A percentile compares a stretch with the other conserved stretches of the same genome.
Conservation (phyloP, 2,329 filamentous ascomycete genomes). For the Pyricularia pennisetigena region DNA sequence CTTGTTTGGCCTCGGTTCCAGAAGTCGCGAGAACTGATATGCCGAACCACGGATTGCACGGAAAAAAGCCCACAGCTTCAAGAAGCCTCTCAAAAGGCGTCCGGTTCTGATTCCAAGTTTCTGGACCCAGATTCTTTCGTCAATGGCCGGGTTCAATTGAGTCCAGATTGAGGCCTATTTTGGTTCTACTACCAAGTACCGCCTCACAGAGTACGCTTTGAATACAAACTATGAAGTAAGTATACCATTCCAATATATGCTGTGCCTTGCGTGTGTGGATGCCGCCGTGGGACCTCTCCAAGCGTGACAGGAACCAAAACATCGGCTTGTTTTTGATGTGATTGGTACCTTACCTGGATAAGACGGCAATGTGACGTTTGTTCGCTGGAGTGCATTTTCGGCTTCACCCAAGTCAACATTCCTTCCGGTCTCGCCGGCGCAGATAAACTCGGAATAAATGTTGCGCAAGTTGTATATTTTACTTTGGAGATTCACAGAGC, state of each 20-base stretch:
- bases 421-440: background rate
- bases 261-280: too few species aligned
- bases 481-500: too few species aligned
- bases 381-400: slow-evolving; percentile 12
- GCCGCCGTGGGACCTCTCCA: too few species aligned
- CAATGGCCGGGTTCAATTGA: background rate
- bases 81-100: background rate
- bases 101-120: background rate
- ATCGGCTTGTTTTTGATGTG: too few species aligned
- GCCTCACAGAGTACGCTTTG: too few species aligned
- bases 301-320: too few species aligned
- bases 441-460: background rate
- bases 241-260: too few species aligned
- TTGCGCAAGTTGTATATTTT: background rate
- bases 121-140: background rate
- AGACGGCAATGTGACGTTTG: slow-evolving; percentile 23
- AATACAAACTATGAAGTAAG: too few species aligned
- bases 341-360: background rate
- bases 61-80: background rate
- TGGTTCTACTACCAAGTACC: background rate
- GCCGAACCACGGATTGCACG: background rate
- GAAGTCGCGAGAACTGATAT: background rate
- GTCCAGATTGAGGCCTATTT: background rate
- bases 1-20: background rate
- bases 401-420: background rate